Conservation (phyloP, 306 rosid species). For the Albizia julibrissin region DNA sequence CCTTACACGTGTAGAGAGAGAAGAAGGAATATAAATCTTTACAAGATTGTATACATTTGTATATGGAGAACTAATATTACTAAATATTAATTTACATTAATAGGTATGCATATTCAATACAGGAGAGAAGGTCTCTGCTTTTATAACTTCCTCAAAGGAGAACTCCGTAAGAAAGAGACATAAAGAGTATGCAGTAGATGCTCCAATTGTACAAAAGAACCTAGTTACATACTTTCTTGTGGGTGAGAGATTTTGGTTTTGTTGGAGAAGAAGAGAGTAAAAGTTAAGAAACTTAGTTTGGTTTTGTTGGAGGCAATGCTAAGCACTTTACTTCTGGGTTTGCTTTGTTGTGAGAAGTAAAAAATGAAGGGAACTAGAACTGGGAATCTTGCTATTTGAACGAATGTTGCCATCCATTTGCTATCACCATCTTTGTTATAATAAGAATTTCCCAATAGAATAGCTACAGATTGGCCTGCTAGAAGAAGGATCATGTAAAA, state of each 20-base stretch:
- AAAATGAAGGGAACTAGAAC: conserved; percentile 48
- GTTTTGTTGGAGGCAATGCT: conserved; percentile 27
- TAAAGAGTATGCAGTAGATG: conserved; percentile 51
- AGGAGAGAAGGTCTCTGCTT: conserved; percentile 45
- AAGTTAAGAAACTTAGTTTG: conserved; percentile 22
- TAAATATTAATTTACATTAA: too few relatives aligned
- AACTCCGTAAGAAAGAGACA: conserved; percentile 53
- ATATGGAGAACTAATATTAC: too few relatives aligned
- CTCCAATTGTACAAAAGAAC: conserved; percentile 52
- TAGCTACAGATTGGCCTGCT: conserved; percentile 56
- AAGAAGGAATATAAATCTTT: too few relatives aligned
- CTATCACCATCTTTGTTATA: conserved; percentile 67
- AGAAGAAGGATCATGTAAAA: conserved; percentile 46
- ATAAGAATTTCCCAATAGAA: conserved; percentile 55
- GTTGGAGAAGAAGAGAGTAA: conserved; percentile 37
- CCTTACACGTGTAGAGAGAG: too few relatives aligned
- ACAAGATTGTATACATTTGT: too few relatives aligned
- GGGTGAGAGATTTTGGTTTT: not conserved
- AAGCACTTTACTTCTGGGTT: not conserved
- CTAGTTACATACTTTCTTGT: conserved; percentile 41
- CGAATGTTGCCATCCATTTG: conserved; percentile 72
- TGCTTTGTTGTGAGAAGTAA: conserved; percentile 27
- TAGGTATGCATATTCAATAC: conserved; percentile 46
- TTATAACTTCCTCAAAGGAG: conserved; percentile 58
- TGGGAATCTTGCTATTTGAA: conserved; percentile 70